A percentile compares a stretch with the other conserved stretches of the same genome.
These are phyloP conservation scores for Camellia granthamiana DNA, from an alignment of 148 eudicot genomes.

Conservation along the genomic window DNA sequence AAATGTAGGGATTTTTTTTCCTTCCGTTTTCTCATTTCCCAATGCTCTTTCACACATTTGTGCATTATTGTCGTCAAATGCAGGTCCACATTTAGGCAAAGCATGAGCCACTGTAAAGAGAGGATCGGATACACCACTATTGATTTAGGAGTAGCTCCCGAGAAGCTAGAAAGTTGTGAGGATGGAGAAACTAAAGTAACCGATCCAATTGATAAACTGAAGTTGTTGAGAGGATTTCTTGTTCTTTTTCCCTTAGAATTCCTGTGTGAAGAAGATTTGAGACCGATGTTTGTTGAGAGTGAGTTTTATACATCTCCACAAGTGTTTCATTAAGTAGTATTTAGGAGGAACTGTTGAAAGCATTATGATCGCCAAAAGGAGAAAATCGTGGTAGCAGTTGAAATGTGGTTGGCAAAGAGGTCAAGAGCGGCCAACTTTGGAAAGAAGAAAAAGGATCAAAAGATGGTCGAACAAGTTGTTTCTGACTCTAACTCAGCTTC, in stretches of 20 bases:
- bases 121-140: conserved; percentile 69
- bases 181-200: conserved; percentile 33
- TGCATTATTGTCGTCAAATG: not conserved
- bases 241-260: conserved; percentile 82
- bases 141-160: conserved; percentile 88
- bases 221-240: conserved; percentile 58
- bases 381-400: too few species aligned
- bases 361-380: too few species aligned
- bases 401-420: too few species aligned
- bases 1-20: not conserved
- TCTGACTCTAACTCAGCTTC: too few species aligned
- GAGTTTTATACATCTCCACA: conserved; percentile 80
- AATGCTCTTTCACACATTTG: not conserved
- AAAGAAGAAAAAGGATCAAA: too few species aligned
- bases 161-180: conserved; percentile 33
- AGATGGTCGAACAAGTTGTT: too few species aligned
- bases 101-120: conserved; percentile 59
- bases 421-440: too few species aligned
- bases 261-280: conserved; percentile 81
- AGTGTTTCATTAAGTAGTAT: conserved; percentile 52
- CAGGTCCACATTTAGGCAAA: conserved; percentile 67
- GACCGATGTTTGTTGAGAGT: conserved; percentile 79
- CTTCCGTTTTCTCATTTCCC: not conserved
- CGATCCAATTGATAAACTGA: conserved; percentile 52
- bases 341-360: not conserved